Percentiles rank a stretch among this genome's conserved stretches.
Evolutionary conservation across 805 yeast genomes (phyloP).

Genomic region (Candida orba): DNA sequence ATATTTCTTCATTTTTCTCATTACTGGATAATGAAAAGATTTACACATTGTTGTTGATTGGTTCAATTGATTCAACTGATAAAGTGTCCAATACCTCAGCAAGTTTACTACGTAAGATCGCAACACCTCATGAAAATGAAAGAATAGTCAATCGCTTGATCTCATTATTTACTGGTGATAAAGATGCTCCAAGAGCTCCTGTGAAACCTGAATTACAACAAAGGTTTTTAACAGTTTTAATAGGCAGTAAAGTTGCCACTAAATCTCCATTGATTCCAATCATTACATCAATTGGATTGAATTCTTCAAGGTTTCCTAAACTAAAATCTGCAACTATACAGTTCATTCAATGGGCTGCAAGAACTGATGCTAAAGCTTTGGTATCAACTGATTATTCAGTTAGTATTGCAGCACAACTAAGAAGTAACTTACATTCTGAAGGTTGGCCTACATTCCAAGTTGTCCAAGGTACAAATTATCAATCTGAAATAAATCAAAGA

Average conservation of each 20-base stretch:
- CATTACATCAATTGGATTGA: slow-evolving; percentile 54
- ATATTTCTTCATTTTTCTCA: slow-evolving; percentile 34
- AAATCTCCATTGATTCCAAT: slow-evolving; percentile 33
- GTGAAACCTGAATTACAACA: slow-evolving; percentile 49
- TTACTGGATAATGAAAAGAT: slow-evolving; percentile 28
- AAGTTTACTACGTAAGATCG: slow-evolving; percentile 41
- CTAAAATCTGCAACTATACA: slow-evolving; percentile 51
- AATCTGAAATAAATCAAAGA: slow-evolving; percentile 37
- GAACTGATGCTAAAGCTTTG: slow-evolving; percentile 18
- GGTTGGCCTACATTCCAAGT: slow-evolving; percentile 53
- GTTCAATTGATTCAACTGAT: slow-evolving; percentile 52
- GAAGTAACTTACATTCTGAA: slow-evolving; percentile 43
- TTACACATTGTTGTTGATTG: slow-evolving; percentile 50
- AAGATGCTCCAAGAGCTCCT: slow-evolving; percentile 37
- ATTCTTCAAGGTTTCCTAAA: slow-evolving; percentile 39
- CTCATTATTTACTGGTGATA: slow-evolving; percentile 45
- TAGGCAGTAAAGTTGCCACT: slow-evolving; percentile 48
- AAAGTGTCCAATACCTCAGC: slow-evolving; percentile 49
- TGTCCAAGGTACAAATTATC: slow-evolving; percentile 30
- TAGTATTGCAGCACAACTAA: slow-evolving; percentile 45
- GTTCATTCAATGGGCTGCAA: slow-evolving; percentile 57
- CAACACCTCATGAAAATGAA: slow-evolving; percentile 44
- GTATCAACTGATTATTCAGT: slow-evolving; percentile 26
- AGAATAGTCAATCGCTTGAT: slow-evolving; percentile 38
- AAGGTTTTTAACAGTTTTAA: slow-evolving; percentile 40